Percentiles rank a stretch among this genome's conserved stretches.
phyloP scores from a whole-genome alignment of 257 asterid genomes.

The Solanum tarapatanum region DNA sequence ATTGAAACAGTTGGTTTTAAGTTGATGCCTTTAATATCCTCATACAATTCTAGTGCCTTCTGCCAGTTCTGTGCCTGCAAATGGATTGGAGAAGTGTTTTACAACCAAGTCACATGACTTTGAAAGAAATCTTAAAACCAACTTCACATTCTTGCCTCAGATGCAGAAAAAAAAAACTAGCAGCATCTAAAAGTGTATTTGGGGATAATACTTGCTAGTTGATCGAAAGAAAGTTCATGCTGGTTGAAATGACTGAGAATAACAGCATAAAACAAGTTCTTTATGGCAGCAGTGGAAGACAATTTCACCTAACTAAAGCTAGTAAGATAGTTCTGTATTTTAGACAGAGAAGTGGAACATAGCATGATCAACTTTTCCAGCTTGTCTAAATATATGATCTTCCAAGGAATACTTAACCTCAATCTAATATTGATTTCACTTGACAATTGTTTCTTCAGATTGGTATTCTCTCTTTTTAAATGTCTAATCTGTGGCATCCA shows the following conservation, averaged over 20 bases:
- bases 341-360: background rate
- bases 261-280: background rate
- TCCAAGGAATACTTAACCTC: background rate
- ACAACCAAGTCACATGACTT: background rate
- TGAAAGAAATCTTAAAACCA: background rate
- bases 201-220: background rate
- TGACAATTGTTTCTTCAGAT: background rate
- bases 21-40: slow-evolving; percentile 47
- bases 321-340: background rate
- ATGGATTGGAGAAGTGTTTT: slow-evolving; percentile 6
- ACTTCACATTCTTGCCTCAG: background rate
- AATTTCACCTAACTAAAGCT: background rate
- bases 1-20: slow-evolving; percentile 71
- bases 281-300: background rate
- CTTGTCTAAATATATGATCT: background rate
- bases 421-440: background rate
- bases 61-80: slow-evolving; percentile 76
- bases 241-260: background rate
- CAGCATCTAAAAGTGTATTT: background rate
- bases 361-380: background rate
- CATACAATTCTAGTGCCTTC: slow-evolving; percentile 78
- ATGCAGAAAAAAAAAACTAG: background rate
- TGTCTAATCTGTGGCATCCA: background rate
- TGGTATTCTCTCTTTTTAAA: background rate
- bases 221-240: background rate